Evolutionary conservation across 2,329 filamentous ascomycete genomes (phyloP).

Genomic region (Clarireedia paspali): DNA sequence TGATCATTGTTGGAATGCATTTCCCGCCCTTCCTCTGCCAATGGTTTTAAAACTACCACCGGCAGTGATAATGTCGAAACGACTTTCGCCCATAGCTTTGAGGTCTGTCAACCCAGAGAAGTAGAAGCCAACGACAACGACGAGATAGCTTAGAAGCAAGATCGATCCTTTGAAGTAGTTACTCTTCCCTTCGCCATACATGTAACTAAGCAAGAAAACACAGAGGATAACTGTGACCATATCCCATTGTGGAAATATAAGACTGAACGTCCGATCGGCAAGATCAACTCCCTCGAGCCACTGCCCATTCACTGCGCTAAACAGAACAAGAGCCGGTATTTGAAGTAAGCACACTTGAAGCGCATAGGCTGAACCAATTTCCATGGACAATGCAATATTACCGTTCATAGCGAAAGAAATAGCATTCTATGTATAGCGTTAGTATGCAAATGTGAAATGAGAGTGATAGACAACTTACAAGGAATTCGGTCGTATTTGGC

Average conservation of each 20-base stretch:
- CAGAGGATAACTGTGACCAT: conserved; percentile 96
- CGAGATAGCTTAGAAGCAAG: conserved; percentile 83
- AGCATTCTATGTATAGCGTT: conserved; percentile 54
- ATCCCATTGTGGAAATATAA: conserved; percentile 98
- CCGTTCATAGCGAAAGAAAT: conserved; percentile 99
- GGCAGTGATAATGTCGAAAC: conserved; percentile 29
- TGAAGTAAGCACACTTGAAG: conserved; percentile 93
- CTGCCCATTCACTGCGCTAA: conserved; percentile 66
- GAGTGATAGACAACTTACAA: conserved; percentile 50
- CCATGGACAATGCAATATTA: conserved; percentile 97
- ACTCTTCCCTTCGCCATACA: conserved; percentile 97
- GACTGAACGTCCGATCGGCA: conserved; percentile 61
- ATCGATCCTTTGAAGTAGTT: conserved; percentile 99
- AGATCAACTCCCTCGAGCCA: conserved; percentile 48
- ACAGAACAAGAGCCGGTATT: conserved; percentile 86
- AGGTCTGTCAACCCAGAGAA: conserved; percentile 52
- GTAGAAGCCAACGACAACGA: conserved; percentile 88
- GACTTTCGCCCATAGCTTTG: conserved; percentile 25
- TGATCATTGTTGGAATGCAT: conserved; percentile 26
- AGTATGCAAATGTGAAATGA: conserved; percentile 9
- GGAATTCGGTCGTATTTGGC: conserved; percentile 94
- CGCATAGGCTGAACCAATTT: conserved; percentile 95
- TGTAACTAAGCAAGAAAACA: conserved; percentile 92
- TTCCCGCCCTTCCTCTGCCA: conserved; percentile 23
- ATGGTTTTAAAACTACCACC: conserved; percentile 29